Evolutionary conservation across 768 basidiomycete species (phyloP).

Genomic region (Mycena olivaceomarginata): DNA sequence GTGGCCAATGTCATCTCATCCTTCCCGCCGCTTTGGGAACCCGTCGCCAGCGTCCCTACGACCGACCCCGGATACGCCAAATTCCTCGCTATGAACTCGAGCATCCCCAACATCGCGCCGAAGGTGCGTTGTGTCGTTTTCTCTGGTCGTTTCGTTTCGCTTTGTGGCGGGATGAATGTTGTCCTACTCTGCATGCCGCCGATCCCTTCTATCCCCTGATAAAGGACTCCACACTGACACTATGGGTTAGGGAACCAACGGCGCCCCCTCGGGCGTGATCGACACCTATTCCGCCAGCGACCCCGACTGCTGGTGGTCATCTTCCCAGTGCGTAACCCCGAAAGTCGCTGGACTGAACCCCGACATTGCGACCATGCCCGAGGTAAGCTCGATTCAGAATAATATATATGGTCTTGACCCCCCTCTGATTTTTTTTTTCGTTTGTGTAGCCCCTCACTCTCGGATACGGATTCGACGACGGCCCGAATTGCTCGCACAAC

Average conservation of each 20-base stretch:
- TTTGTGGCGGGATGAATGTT: neutral
- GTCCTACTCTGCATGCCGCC: neutral
- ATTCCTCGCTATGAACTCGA: slow-evolving; percentile 65
- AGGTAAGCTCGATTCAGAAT: slow-evolving; percentile 54
- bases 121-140: slow-evolving; percentile 56
- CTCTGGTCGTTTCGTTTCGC: too few species aligned
- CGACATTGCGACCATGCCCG: slow-evolving; percentile 69
- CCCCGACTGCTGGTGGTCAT: slow-evolving; percentile 63
- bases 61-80: slow-evolving; percentile 64
- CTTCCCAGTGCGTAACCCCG: slow-evolving; percentile 64
- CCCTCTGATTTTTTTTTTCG: neutral
- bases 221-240: neutral
- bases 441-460: slow-evolving; percentile 67
- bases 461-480: slow-evolving; percentile 80
- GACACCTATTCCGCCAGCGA: slow-evolving; percentile 25
- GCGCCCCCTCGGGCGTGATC: neutral
- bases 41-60: slow-evolving; percentile 6
- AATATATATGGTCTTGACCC: neutral
- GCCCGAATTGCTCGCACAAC: slow-evolving; percentile 80
- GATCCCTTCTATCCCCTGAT: neutral
- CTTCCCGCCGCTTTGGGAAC: slow-evolving; percentile 19
- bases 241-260: slow-evolving; percentile 11
- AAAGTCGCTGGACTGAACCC: slow-evolving; percentile 64
- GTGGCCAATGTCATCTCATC: neutral
- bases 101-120: slow-evolving; percentile 70